Base-by-base conservation (phyloP, 2,329 filamentous ascomycete genomes). In the Trichocomaceae sp. region DNA sequence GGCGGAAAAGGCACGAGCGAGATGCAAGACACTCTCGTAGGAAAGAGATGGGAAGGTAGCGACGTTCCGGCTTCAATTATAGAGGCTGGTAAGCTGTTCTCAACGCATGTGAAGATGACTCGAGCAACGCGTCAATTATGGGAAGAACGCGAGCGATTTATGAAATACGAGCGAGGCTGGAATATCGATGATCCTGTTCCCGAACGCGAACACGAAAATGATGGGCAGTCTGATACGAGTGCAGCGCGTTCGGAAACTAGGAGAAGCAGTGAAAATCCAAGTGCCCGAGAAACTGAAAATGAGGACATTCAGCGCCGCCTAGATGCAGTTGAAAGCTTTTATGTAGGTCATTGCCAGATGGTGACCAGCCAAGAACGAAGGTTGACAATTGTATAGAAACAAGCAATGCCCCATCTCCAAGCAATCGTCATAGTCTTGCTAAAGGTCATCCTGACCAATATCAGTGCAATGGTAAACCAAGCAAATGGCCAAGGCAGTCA, bases 91-190 rank as follows among this genome's bases (percentile, higher is more conserved):
- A 87, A 93, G 65, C 77, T 99, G 1, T 99, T 99, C 70, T 88
- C 91, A 0, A 86, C 83, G 56, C 83, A 93, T 50, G 93, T 96
- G 69, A 83, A 92, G 61, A 95, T 95, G 80, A 95, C 90, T 0
- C 81, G 93, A 58, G 89, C 89, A 5, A 92, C 95, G 73, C 84
- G 89, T 54, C 93, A 99, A 72, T 77, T 99, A 13, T 99, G 93
- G 92, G 87, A 95, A 61, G 91, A 95, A 68, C 83, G 93, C 47
- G 91, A 96, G 64, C 83, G 83, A 26, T 99, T 95, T 62, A 85
- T 96, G 74, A 92, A 88, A 65, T 95, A 88, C 61, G 92, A 97
- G 64, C 82, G 93, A 53, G 93, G 93, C 9, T 99, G 90, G 89
- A 84, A 87, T 56, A 77, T 78, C 1, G 74, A 74, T 1, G 72